phyloP scores from a whole-genome alignment of 2,329 filamentous ascomycete genomes.

The Gaeumannomyces tritici region DNA sequence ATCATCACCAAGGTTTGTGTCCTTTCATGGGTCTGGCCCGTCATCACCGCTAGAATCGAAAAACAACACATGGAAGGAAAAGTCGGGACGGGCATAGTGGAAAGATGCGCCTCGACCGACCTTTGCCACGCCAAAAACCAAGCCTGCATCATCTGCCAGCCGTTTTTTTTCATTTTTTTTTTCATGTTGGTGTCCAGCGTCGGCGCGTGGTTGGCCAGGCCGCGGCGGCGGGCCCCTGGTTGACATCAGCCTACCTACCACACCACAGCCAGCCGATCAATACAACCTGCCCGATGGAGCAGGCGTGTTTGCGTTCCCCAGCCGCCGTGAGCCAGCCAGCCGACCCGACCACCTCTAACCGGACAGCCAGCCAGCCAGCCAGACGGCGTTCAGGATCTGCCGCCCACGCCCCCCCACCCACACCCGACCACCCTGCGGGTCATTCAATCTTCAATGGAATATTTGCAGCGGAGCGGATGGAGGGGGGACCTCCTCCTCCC shows the following conservation, averaged over 20 bases:
- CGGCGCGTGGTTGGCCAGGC: neutral
- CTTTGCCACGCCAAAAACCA: neutral
- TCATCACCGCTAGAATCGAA: neutral
- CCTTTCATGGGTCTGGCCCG: neutral
- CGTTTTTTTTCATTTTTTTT: neutral
- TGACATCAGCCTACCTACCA: neutral
- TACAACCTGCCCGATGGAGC: neutral
- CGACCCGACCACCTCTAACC: no score
- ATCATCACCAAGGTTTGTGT: neutral
- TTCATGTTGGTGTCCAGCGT: no score
- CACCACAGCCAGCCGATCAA: neutral
- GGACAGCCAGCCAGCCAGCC: no score
- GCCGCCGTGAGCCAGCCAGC: neutral
- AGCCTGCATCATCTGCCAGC: neutral
- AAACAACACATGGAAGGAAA: neutral
- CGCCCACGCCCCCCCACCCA: no score
- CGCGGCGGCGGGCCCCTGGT: neutral
- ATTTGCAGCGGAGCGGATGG: no score
- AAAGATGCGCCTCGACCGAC: neutral
- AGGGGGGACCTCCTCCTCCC: no score
- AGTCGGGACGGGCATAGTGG: neutral
- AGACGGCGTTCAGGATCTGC: neutral
- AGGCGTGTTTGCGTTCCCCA: neutral
- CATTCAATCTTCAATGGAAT: no score
- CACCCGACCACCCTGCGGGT: neutral